Evolutionary conservation across 257 asterid genomes (phyloP).

Genomic region (Solanum sparsipilum): DNA sequence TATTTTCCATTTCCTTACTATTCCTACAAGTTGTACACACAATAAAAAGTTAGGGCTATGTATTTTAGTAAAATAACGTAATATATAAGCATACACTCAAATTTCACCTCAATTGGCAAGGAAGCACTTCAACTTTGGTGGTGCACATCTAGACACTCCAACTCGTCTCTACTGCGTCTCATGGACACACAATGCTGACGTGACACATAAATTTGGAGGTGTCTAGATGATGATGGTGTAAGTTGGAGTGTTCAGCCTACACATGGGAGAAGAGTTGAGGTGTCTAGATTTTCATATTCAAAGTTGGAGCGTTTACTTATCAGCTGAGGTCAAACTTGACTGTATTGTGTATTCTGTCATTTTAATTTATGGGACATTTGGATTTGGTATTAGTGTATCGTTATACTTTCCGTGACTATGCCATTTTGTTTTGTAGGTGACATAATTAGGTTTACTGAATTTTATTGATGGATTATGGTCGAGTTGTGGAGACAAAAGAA

Average conservation of each 20-base stretch:
- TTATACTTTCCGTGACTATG: background rate
- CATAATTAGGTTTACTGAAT: conserved; percentile 14
- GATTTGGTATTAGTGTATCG: background rate
- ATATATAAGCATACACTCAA: too few relatives aligned
- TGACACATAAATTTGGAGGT: background rate
- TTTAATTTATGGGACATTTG: background rate
- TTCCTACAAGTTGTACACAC: background rate
- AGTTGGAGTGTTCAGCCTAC: too few relatives aligned
- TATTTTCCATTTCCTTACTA: background rate
- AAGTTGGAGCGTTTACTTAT: too few relatives aligned
- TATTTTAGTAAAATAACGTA: background rate
- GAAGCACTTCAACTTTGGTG: background rate
- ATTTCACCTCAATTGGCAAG: background rate
- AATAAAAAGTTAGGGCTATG: background rate
- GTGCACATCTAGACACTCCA: too few relatives aligned
- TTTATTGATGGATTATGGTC: background rate
- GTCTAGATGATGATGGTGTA: background rate
- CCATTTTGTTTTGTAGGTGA: background rate
- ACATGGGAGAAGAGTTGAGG: too few relatives aligned
- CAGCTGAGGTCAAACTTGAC: background rate
- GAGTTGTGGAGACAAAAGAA: background rate
- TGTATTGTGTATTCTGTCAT: background rate
- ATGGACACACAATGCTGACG: background rate
- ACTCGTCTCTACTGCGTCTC: background rate
- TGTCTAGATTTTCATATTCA: too few relatives aligned